Conservation (phyloP, 1,284 basidiomycete species). For the Fistulinella cinereoalba region DNA sequence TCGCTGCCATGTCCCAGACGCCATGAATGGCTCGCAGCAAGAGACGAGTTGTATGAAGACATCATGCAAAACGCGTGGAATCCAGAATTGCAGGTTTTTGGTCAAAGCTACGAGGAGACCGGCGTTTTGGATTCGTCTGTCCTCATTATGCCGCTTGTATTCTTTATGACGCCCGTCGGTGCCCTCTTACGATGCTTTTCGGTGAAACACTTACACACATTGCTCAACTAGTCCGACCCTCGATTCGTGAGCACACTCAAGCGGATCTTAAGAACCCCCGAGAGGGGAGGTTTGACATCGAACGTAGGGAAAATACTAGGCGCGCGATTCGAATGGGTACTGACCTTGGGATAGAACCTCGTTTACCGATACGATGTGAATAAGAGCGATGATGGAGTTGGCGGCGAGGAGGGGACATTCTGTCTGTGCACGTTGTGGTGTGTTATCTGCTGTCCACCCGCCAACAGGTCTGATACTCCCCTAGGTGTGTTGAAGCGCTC, state of each 20-base stretch:
- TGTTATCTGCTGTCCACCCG: too few species aligned
- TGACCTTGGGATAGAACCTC: conserved; percentile 19
- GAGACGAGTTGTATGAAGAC: conserved; percentile 83
- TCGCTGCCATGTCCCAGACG: conserved; percentile 74
- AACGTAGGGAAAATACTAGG: conserved; percentile 52
- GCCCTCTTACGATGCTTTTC: conserved; percentile 1
- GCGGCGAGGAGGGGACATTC: conserved; percentile 88
- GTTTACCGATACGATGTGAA: conserved; percentile 80
- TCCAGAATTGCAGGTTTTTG: conserved; percentile 61
- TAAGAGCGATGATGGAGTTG: conserved; percentile 86
- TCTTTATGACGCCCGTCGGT: conserved; percentile 76
- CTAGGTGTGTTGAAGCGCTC: conserved; percentile 83
- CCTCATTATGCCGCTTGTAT: conserved; percentile 82
- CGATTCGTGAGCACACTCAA: conserved; percentile 82
- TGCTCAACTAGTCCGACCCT: conserved; percentile 71
- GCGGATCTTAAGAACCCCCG: conserved; percentile 77
- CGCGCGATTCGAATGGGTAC: not conserved
- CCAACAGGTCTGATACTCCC: too few species aligned
- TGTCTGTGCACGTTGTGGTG: conserved; percentile 76
- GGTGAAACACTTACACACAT: not conserved
- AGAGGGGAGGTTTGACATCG: conserved; percentile 84
- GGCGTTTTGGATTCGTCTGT: conserved; percentile 71
- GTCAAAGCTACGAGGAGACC: conserved; percentile 75
- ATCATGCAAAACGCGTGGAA: conserved; percentile 84
- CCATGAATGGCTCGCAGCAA: conserved; percentile 66